A percentile compares a stretch with the other conserved stretches of the same genome.
Evolutionary conservation across 2,329 filamentous ascomycete species (phyloP).

Genomic region (Aspergillus glaucus): DNA sequence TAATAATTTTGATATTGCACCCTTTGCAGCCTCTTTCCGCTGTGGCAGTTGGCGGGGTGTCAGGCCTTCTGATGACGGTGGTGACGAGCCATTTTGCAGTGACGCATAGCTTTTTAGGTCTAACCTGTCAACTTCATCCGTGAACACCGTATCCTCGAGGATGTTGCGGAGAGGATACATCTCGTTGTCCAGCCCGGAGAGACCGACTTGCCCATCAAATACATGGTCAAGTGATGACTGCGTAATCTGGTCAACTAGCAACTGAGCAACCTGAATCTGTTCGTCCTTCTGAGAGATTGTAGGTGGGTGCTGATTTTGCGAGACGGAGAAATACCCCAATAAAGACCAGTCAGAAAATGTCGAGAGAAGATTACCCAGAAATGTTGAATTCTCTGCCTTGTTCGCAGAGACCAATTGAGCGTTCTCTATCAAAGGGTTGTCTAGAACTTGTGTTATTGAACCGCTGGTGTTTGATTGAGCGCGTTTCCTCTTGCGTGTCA

Average conservation of each 20-base stretch:
- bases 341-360: slow-evolving; percentile 36
- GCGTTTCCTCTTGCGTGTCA: slow-evolving; percentile 30
- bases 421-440: slow-evolving; percentile 14
- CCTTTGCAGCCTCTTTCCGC: slow-evolving; percentile 22
- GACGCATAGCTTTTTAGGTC: slow-evolving; percentile 33
- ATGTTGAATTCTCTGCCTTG: slow-evolving; percentile 27
- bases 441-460: slow-evolving; percentile 24
- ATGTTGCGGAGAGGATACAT: slow-evolving; percentile 16
- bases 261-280: slow-evolving; percentile 34
- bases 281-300: slow-evolving; percentile 29
- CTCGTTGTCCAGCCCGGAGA: slow-evolving; percentile 24
- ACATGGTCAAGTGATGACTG: slow-evolving; percentile 39
- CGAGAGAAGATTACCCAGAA: slow-evolving; percentile 34
- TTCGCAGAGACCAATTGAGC: slow-evolving; percentile 13
- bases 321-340: slow-evolving; percentile 33
- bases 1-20: slow-evolving; percentile 38
- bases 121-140: slow-evolving; percentile 26
- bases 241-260: slow-evolving; percentile 39
- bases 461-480: slow-evolving; percentile 25
- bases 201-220: slow-evolving; percentile 19
- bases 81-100: slow-evolving; percentile 22
- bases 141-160: slow-evolving; percentile 22
- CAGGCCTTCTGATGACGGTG: slow-evolving; percentile 8
- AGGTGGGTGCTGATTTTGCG: slow-evolving; percentile 25
- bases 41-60: slow-evolving; percentile 15